These are phyloP conservation scores for Suillus placidus DNA, from an alignment of 768 basidiomycete genomes.

Conservation along the genomic window DNA sequence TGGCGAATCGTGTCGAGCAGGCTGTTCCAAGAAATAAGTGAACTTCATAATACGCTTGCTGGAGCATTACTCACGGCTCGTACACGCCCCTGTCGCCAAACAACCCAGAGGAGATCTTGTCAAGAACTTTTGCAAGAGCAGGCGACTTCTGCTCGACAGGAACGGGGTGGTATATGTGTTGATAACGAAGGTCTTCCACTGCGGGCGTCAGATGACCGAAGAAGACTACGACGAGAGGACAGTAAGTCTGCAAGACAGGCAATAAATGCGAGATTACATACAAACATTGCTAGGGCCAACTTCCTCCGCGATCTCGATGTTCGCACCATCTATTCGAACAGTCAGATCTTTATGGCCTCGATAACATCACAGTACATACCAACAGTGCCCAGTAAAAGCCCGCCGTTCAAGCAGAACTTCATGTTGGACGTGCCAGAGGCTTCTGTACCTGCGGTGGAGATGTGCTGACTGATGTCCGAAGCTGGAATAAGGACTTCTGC, in stretches of 20 bases:
- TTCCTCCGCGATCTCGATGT: slow-evolving; percentile 96
- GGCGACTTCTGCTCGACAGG: slow-evolving; percentile 85
- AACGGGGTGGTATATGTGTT: slow-evolving; percentile 82
- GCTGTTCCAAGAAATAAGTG: slow-evolving; percentile 34
- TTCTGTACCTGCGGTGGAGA: slow-evolving; percentile 97
- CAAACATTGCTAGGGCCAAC: slow-evolving; percentile 92
- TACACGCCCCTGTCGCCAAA: slow-evolving; percentile 86
- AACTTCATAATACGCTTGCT: slow-evolving; percentile 24
- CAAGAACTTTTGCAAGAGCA: slow-evolving; percentile 75
- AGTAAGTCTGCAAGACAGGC: background rate
- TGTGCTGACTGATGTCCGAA: slow-evolving; percentile 93
- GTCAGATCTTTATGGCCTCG: background rate
- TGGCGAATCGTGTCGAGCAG: slow-evolving; percentile 77
- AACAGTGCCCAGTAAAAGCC: slow-evolving; percentile 83
- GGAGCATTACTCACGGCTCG: slow-evolving; percentile 67
- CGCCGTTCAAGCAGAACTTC: slow-evolving; percentile 92
- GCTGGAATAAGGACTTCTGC: slow-evolving; percentile 89
- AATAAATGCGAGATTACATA: slow-evolving; percentile 43
- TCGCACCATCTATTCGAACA: slow-evolving; percentile 73
- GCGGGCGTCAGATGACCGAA: slow-evolving; percentile 87
- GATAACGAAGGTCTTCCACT: slow-evolving; percentile 84
- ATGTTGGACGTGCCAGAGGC: slow-evolving; percentile 82
- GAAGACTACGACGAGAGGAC: slow-evolving; percentile 60
- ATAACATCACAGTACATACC: slow-evolving; percentile 37
- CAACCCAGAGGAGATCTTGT: slow-evolving; percentile 71